Evolutionary conservation across 2,329 filamentous ascomycete species (phyloP).

Genomic region (Fusarium nodosum): DNA sequence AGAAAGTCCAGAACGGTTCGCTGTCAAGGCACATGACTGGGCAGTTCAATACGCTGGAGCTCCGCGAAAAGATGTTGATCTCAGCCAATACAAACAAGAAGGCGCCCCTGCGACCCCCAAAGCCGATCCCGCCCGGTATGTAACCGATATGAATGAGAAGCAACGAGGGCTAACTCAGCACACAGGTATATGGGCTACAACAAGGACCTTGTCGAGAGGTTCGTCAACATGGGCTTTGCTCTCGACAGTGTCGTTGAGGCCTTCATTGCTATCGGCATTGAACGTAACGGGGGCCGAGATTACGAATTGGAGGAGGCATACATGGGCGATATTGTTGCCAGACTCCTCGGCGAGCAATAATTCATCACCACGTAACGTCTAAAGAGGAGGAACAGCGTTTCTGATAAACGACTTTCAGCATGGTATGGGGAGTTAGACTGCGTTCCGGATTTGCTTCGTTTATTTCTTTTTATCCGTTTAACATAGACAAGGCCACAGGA

Average conservation of each 20-base stretch:
- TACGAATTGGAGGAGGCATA: slow-evolving; percentile 91
- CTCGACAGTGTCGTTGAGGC: slow-evolving; percentile 87
- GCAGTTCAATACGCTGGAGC: slow-evolving; percentile 86
- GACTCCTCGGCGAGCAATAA: slow-evolving; percentile 82
- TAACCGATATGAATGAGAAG: neutral
- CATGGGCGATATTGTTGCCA: slow-evolving; percentile 89
- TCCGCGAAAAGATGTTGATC: slow-evolving; percentile 62
- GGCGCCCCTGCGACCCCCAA: slow-evolving; percentile 55
- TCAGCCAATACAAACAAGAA: slow-evolving; percentile 63
- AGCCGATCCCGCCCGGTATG: slow-evolving; percentile 51
- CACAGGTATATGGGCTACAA: slow-evolving; percentile 90
- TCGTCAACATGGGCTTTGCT: slow-evolving; percentile 92
- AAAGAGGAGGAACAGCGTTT: slow-evolving; percentile 21
- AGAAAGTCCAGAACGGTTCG: slow-evolving; percentile 81
- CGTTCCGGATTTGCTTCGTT: slow-evolving; percentile 12
- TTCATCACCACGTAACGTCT: neutral
- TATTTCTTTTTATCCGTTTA: slow-evolving; percentile 12
- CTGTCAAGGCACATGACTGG: slow-evolving; percentile 89
- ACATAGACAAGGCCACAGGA: slow-evolving; percentile 30
- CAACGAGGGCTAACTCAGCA: neutral
- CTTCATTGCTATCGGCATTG: slow-evolving; percentile 85
- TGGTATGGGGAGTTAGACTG: slow-evolving; percentile 45
- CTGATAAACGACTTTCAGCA: slow-evolving; percentile 35
- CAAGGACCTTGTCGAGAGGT: slow-evolving; percentile 83
- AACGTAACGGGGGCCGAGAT: slow-evolving; percentile 80